These are phyloP conservation scores for Edaphochlamys debaryana DNA, from an alignment of 139 green algal genomes.

Conservation along the genomic window DNA sequence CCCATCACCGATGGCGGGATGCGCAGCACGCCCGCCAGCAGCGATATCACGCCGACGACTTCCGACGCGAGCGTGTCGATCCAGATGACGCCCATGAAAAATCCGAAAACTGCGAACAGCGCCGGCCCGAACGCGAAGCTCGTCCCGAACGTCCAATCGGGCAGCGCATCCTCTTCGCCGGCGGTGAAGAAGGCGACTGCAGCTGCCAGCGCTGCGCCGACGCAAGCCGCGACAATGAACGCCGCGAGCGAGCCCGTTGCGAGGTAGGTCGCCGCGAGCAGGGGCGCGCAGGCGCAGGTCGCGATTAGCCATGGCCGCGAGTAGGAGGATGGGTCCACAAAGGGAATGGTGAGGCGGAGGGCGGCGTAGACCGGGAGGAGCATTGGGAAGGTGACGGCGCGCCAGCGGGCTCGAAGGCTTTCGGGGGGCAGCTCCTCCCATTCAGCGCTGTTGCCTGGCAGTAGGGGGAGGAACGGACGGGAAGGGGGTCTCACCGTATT, in stretches of 20 bases:
- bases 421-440: slow-evolving; percentile 50
- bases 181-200: slow-evolving; percentile 23
- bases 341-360: slow-evolving; percentile 61
- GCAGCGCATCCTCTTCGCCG: slow-evolving; percentile 31
- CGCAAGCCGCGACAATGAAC: slow-evolving; percentile 17
- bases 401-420: slow-evolving; percentile 37
- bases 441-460: slow-evolving; percentile 49
- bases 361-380: slow-evolving; percentile 59
- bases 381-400: slow-evolving; percentile 44
- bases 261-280: slow-evolving; percentile 46
- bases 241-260: neutral
- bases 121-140: slow-evolving; percentile 64
- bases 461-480: no score
- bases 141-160: slow-evolving; percentile 31
- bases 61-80: slow-evolving; percentile 67
- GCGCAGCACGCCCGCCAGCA: slow-evolving; percentile 67
- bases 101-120: slow-evolving; percentile 70
- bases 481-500: no score
- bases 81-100: slow-evolving; percentile 87
- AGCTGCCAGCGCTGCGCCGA: slow-evolving; percentile 18
- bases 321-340: slow-evolving; percentile 66
- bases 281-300: slow-evolving; percentile 51
- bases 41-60: slow-evolving; percentile 65
- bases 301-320: slow-evolving; percentile 73
- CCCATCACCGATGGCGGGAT: slow-evolving; percentile 78